A percentile compares a stretch with the other conserved stretches of the same genome.
Conservation (phyloP, 495 filamentous ascomycete species). For the Aspergillus carlsbadensis region DNA sequence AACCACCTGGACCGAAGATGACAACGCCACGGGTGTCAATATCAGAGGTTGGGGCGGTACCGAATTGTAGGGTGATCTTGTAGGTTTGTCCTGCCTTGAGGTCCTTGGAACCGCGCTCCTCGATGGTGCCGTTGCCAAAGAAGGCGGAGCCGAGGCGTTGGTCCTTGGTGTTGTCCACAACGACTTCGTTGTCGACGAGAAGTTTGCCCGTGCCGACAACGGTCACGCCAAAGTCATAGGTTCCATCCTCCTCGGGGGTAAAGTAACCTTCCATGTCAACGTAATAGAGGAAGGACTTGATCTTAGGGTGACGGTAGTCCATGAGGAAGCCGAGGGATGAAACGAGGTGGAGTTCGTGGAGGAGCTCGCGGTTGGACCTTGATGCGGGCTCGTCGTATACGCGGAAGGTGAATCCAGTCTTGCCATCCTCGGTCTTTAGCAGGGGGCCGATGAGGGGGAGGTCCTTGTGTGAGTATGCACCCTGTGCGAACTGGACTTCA, state of each 20-base stretch:
- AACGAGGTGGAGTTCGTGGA: constrained; percentile 55
- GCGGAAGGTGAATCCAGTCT: constrained; percentile 56
- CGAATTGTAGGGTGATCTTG: constrained; percentile 61
- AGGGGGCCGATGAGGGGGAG: constrained; percentile 54
- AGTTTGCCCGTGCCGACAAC: constrained; percentile 72
- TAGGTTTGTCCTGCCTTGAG: constrained; percentile 61
- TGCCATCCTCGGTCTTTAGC: constrained; percentile 47
- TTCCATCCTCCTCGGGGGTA: constrained; percentile 58
- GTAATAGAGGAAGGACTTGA: constrained; percentile 55
- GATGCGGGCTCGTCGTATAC: constrained; percentile 58
- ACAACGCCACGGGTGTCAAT: constrained; percentile 51
- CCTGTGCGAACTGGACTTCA: constrained; percentile 45
- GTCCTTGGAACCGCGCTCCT: constrained; percentile 55
- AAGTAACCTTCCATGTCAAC: constrained; percentile 61
- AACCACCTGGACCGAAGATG: constrained; percentile 66
- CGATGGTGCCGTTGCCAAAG: constrained; percentile 59
- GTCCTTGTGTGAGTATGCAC: constrained; percentile 60
- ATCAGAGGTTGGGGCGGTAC: constrained; percentile 61
- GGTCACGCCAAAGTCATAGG: constrained; percentile 74
- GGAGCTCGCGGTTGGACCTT: constrained; percentile 40
- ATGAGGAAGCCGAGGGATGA: constrained; percentile 58
- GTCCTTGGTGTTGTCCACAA: constrained; percentile 67
- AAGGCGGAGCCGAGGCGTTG: constrained; percentile 61
- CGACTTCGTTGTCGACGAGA: constrained; percentile 64
- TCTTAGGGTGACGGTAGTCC: constrained; percentile 61